Percentiles rank a stretch among this genome's conserved stretches.
Conservation (phyloP, 768 basidiomycete genomes). For the Omphalotus guepiniiformis region DNA sequence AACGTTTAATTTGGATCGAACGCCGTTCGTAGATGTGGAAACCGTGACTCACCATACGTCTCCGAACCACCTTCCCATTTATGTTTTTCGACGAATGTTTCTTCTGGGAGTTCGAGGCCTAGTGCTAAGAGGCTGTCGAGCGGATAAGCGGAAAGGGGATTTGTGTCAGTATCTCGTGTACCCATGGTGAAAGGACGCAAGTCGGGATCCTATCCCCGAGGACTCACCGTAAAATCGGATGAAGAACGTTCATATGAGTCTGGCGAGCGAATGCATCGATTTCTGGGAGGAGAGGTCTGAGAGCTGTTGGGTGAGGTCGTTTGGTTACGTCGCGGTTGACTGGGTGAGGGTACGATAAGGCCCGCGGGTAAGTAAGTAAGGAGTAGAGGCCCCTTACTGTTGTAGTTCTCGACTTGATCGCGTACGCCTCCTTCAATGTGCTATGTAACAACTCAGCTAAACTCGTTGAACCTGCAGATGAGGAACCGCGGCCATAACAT, state of each 20-base stretch:
- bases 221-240: constrained; percentile 31
- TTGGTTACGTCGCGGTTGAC: constrained; percentile 30
- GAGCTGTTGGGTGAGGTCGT: constrained; percentile 29
- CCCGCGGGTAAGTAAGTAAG: too few species aligned
- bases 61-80: constrained; percentile 25
- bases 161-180: too few species aligned
- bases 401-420: constrained; percentile 45
- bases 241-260: constrained; percentile 24
- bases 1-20: not conserved
- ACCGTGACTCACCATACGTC: constrained; percentile 27
- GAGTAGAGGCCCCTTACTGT: constrained; percentile 27
- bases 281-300: constrained; percentile 26
- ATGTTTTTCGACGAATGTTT: constrained; percentile 32
- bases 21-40: too few species aligned
- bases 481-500: too few species aligned
- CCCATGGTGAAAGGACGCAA: not conserved
- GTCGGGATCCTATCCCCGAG: too few species aligned
- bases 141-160: too few species aligned
- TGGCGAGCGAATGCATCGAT: constrained; percentile 24
- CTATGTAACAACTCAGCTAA: constrained; percentile 16
- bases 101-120: constrained; percentile 43
- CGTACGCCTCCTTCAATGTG: constrained; percentile 36
- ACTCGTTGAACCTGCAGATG: not conserved
- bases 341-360: constrained; percentile 11
- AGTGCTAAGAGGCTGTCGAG: constrained; percentile 34